Percentiles rank a stretch among this genome's conserved stretches.
Conservation (phyloP, 2,329 filamentous ascomycete genomes). For the Penicillium sp. region DNA sequence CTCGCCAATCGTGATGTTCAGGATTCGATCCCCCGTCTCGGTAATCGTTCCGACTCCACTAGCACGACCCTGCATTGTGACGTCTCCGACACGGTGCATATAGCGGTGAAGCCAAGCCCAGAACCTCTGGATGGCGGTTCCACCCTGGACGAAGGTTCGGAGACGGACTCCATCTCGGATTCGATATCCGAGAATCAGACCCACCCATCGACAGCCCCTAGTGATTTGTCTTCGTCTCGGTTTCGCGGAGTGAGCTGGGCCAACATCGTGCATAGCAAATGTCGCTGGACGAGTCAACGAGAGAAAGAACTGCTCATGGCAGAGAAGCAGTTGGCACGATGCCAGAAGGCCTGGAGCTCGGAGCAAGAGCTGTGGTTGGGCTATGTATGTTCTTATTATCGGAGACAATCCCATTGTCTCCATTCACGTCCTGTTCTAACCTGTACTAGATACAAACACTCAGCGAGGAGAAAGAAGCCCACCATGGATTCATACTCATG, state of each 20-base stretch:
- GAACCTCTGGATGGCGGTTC: conserved; percentile 1
- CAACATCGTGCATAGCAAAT: conserved; percentile 25
- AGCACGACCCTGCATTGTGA: conserved; percentile 15
- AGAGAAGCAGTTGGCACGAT: conserved; percentile 26
- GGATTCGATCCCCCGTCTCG: conserved; percentile 1
- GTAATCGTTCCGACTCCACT: conserved; percentile 4
- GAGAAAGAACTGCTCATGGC: conserved; percentile 27
- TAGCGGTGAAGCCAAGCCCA: conserved; percentile 21
- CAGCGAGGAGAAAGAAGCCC: conserved; percentile 32
- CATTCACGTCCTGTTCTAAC: too few relatives aligned
- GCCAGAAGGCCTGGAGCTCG: conserved; percentile 35
- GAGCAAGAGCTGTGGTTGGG: conserved; percentile 34
- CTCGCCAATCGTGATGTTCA: conserved; percentile 3
- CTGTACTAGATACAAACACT: conserved; percentile 28
- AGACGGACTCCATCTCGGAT: conserved; percentile 5
- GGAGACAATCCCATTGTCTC: too few relatives aligned
- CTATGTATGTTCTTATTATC: conserved; percentile 24
- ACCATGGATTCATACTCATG: conserved; percentile 27
- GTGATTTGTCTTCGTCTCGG: conserved; percentile 13
- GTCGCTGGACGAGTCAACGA: conserved; percentile 28
- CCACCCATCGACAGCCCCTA: conserved; percentile 6
- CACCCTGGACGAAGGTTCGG: conserved; percentile 2
- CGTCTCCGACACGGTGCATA: conserved; percentile 15
- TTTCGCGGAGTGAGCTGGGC: conserved; percentile 29
- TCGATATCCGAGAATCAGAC: conserved; percentile 11